Evolutionary conservation across 345 rosid genomes (phyloP), one percentile per base, ranked within the genome.

Genomic region (Anastatica hierochuntica): DNA sequence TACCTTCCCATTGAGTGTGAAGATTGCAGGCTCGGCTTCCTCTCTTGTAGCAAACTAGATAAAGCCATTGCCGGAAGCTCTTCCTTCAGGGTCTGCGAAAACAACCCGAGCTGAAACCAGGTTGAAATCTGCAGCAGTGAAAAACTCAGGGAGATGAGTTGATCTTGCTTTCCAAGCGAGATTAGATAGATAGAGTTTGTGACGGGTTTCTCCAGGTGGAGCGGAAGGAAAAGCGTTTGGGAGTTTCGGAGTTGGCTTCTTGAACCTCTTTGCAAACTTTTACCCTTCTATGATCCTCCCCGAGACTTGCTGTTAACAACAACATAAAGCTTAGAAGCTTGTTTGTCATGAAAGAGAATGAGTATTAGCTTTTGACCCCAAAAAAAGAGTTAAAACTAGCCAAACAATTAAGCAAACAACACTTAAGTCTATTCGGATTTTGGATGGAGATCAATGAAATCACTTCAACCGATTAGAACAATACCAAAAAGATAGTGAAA

Each of bases 81-180:
- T 74, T 47, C 95, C 84, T 23, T 69, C 33, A 55, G 84, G 72
- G 50, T 65, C 66, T 5, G 77, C 77, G 48, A 87, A 92, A 42
- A 87, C 76, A 54, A 92, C 88, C 38, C 82, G 74, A 27, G 81
- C 66, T 12, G 96, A 79, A 26, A 84, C 74, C 1, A 81, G 79
- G 33, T 71, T 77, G 60, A 77, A 78, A 54, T 74, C 66, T 33
- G 72, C 77, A 37, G 70, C 76, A 0, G 79, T 66, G 70, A 92
- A 81, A 58, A 88, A 71, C 56, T 88, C 94, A 64, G 82, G 77
- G 52, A 88, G 85, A 66, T 88, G 83, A 14, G 44, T 75, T 9
- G 86, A 64, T 71, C 96, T 77, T 29, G 72, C 96, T 81, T 88
- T 92, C 98, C 98, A 84, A 53, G 88, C 80, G 33, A 92, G 90